Evolutionary conservation across 164 flowering plant genomes (phyloP).

Genomic region (Protea cynaroides): DNA sequence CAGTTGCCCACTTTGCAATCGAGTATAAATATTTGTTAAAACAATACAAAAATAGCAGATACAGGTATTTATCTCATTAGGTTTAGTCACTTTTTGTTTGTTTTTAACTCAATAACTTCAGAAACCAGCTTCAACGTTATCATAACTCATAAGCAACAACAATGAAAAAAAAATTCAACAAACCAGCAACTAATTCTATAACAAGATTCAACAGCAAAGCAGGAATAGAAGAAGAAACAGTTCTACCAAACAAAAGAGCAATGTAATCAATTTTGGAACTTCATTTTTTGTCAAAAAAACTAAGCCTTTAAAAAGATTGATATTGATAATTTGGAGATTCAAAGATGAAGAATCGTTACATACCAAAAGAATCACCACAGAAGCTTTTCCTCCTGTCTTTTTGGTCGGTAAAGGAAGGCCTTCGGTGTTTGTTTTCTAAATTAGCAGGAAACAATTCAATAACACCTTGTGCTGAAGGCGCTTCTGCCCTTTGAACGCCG

Average conservation of each 20-base stretch:
- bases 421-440: too few relatives aligned
- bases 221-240: too few relatives aligned
- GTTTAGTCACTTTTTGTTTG: too few relatives aligned
- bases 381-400: not conserved
- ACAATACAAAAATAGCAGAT: not conserved
- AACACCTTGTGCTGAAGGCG: too few relatives aligned
- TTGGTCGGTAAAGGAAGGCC: conserved; percentile 12
- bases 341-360: not conserved
- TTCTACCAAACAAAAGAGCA: not conserved
- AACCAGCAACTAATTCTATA: not conserved
- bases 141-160: too few relatives aligned
- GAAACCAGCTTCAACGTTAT: too few relatives aligned
- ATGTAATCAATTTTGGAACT: not conserved
- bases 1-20: not conserved
- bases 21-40: not conserved
- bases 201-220: not conserved
- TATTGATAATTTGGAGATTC: not conserved
- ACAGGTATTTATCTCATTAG: too few relatives aligned
- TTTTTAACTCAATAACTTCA: too few relatives aligned
- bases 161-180: too few relatives aligned
- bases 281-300: not conserved
- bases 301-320: too few relatives aligned
- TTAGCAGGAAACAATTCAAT: too few relatives aligned
- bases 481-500: too few relatives aligned
- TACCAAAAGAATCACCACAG: not conserved